phyloP scores from a whole-genome alignment of 2,329 filamentous ascomycete species.

The Verticillium alfalfae region DNA sequence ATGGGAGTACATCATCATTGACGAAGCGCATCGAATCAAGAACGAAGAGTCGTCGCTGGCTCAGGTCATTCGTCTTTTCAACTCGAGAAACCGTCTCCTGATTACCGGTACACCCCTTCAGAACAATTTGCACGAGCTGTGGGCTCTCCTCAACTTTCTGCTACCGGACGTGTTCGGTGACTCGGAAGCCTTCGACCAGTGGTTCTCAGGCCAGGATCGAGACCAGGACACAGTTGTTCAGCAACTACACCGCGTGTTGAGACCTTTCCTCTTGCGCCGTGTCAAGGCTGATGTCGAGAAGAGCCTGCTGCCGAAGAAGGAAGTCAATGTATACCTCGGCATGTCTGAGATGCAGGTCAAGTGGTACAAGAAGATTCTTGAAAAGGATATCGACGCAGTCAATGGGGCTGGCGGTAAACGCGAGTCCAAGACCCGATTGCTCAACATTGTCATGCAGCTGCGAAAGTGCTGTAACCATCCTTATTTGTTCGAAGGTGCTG shows the following conservation, averaged over 20 bases:
- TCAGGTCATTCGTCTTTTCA: slow-evolving; percentile 93
- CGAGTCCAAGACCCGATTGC: slow-evolving; percentile 91
- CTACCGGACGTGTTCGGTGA: slow-evolving; percentile 98
- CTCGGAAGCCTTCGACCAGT: slow-evolving; percentile 92
- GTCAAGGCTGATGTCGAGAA: slow-evolving; percentile 99
- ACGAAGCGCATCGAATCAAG: slow-evolving; percentile 97
- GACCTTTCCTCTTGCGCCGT: slow-evolving; percentile 89
- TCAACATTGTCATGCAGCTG: slow-evolving; percentile 99
- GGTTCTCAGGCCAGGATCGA: slow-evolving; percentile 86
- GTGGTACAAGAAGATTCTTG: slow-evolving; percentile 98
- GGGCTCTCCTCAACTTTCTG: slow-evolving; percentile 94
- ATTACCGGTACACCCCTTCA: slow-evolving; percentile 97
- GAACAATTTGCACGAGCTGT: slow-evolving; percentile 96
- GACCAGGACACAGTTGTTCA: slow-evolving; percentile 96
- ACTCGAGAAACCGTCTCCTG: slow-evolving; percentile 87
- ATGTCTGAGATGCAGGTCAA: slow-evolving; percentile 99
- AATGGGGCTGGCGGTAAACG: slow-evolving; percentile 95
- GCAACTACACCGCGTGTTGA: slow-evolving; percentile 86
- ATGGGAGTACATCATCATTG: slow-evolving; percentile 99
- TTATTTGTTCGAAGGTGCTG: slow-evolving; percentile 94
- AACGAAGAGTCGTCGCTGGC: slow-evolving; percentile 97
- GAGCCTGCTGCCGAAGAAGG: slow-evolving; percentile 94
- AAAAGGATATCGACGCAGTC: slow-evolving; percentile 98
- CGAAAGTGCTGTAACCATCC: slow-evolving; percentile 99
- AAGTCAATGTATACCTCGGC: slow-evolving; percentile 92